Conservation (phyloP, 2,329 filamentous ascomycete genomes). For the Moelleriella libera region DNA sequence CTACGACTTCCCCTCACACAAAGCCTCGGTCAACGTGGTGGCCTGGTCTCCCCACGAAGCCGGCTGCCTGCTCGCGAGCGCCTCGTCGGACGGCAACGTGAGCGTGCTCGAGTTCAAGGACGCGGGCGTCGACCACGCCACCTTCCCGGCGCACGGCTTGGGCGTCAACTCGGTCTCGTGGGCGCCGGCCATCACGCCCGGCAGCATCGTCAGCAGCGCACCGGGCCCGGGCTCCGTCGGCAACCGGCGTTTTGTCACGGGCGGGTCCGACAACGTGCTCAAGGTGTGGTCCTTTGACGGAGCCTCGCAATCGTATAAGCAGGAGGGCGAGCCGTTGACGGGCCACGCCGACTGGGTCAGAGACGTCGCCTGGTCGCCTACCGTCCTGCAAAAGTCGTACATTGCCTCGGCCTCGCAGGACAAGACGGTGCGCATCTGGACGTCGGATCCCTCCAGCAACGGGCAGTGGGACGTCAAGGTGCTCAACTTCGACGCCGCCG, state of each 20-base stretch:
- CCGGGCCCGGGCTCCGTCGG: conserved; percentile 43
- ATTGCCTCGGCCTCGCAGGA: conserved; percentile 93
- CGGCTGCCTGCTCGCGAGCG: conserved; percentile 87
- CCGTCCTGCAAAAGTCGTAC: conserved; percentile 88
- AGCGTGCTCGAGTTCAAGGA: conserved; percentile 95
- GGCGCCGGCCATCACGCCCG: conserved; percentile 76
- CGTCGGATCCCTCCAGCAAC: conserved; percentile 46
- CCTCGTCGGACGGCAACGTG: conserved; percentile 85
- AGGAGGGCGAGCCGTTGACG: conserved; percentile 48
- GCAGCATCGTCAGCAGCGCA: conserved; percentile 66
- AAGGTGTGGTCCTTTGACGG: conserved; percentile 82
- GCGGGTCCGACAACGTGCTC: conserved; percentile 83
- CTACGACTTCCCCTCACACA: conserved; percentile 87
- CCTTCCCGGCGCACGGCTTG: conserved; percentile 83
- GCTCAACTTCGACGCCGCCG: conserved; percentile 72
- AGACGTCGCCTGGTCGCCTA: conserved; percentile 94
- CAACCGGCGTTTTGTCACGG: conserved; percentile 79
- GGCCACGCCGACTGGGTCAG: conserved; percentile 96
- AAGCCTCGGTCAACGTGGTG: conserved; percentile 91
- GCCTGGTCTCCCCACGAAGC: conserved; percentile 96
- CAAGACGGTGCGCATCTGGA: conserved; percentile 97
- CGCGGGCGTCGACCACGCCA: conserved; percentile 78
- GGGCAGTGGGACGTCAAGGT: conserved; percentile 75
- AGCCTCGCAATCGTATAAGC: conserved; percentile 45
- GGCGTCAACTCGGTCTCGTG: conserved; percentile 94